A percentile compares a stretch with the other conserved stretches of the same genome.
phyloP scores from a whole-genome alignment of 164 flowering plant genomes.

The Stephania cephalantha region DNA sequence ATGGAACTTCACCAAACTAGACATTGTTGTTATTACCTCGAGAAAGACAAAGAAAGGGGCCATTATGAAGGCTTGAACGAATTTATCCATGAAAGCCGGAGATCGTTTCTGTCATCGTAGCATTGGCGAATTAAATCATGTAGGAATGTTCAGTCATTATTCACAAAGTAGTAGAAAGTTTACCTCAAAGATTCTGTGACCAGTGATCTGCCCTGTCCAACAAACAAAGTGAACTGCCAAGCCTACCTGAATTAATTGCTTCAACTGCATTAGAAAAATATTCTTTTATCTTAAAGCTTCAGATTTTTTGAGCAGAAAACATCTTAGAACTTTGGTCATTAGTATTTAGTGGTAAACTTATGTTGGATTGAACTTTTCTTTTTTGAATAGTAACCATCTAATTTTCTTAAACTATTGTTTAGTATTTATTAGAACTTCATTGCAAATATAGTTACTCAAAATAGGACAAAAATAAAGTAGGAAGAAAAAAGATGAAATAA shows the following conservation, averaged over 20 bases:
- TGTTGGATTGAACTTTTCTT: background rate
- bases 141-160: background rate
- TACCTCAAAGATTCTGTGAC: background rate
- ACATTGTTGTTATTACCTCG: background rate
- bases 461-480: background rate
- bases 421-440: background rate
- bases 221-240: background rate
- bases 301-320: background rate
- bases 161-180: background rate
- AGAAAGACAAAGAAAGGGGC: background rate
- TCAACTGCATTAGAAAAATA: background rate
- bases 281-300: no score
- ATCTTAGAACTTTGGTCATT: background rate
- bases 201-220: background rate
- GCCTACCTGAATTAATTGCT: background rate
- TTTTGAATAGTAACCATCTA: background rate
- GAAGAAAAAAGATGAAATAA: background rate
- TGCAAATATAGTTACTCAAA: background rate
- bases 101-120: slow-evolving; percentile 1
- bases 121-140: background rate
- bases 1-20: background rate
- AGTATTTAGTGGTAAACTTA: background rate
- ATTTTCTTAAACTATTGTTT: no score
- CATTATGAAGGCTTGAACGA: slow-evolving; percentile 1
- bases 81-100: background rate